A percentile compares a stretch with the other conserved stretches of the same genome.
These are phyloP conservation scores for Diplodia intermedia DNA, from an alignment of 2,329 filamentous ascomycete genomes.

Conservation along the genomic window DNA sequence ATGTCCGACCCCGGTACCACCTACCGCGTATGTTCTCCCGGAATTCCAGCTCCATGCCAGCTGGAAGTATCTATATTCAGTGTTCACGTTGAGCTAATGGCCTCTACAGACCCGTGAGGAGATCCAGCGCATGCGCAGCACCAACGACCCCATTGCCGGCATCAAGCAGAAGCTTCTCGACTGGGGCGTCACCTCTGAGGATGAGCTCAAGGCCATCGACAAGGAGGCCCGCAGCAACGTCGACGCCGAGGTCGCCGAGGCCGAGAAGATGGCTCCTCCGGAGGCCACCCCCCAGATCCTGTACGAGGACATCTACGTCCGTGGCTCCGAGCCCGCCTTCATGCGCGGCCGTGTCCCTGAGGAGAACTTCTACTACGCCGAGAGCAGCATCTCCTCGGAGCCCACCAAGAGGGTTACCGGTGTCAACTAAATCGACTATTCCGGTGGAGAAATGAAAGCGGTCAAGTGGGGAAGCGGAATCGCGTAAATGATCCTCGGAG, in stretches of 20 bases:
- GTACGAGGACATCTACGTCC: slow-evolving; percentile 95
- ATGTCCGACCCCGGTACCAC: slow-evolving; percentile 99
- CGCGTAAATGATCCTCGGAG: slow-evolving; percentile 1
- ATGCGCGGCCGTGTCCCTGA: slow-evolving; percentile 86
- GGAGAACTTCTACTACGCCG: slow-evolving; percentile 82
- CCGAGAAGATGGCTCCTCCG: slow-evolving; percentile 85
- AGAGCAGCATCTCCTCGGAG: slow-evolving; percentile 35
- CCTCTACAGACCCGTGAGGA: slow-evolving; percentile 81
- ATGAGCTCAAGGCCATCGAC: slow-evolving; percentile 95
- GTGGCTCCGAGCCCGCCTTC: slow-evolving; percentile 84
- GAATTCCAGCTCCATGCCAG: neutral
- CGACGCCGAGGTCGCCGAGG: slow-evolving; percentile 86
- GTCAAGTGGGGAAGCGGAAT: neutral
- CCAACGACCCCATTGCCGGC: slow-evolving; percentile 96
- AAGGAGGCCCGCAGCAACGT: slow-evolving; percentile 88
- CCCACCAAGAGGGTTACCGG: slow-evolving; percentile 19
- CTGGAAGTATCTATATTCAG: neutral
- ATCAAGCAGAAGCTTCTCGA: slow-evolving; percentile 98
- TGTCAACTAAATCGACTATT: slow-evolving; percentile 21
- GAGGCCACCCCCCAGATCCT: slow-evolving; percentile 82
- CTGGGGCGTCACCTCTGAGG: slow-evolving; percentile 89
- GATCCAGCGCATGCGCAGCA: slow-evolving; percentile 99
- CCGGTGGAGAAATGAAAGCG: slow-evolving; percentile 9
- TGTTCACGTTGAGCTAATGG: slow-evolving; percentile 35
- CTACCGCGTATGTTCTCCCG: slow-evolving; percentile 69